Evolutionary conservation across 257 asterid genomes (phyloP).

Genomic region (Thymus mandschuricus): DNA sequence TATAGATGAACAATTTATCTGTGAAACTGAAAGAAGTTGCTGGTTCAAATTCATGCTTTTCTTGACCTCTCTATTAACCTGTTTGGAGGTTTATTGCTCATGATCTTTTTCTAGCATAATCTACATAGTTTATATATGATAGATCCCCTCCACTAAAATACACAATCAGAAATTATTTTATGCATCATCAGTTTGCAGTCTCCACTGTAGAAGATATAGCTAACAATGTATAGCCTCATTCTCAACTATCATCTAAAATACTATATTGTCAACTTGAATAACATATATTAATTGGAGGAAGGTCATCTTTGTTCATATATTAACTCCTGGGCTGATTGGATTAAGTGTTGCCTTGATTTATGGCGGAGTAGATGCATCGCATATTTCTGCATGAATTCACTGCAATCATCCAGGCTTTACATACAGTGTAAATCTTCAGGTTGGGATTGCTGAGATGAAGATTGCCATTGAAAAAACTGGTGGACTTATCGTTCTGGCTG

Average conservation of each 20-base stretch:
- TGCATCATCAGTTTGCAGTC: neutral
- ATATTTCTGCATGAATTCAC: conserved; percentile 7
- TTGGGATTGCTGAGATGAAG: conserved; percentile 99
- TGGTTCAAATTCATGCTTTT: neutral
- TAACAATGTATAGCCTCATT: neutral
- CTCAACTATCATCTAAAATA: conserved; percentile 13
- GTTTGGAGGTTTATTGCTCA: neutral
- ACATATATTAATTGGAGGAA: neutral
- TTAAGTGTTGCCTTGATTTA: conserved; percentile 17
- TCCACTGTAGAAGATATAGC: neutral
- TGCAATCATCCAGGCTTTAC: conserved; percentile 26
- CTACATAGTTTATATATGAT: neutral
- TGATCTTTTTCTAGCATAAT: conserved; percentile 8
- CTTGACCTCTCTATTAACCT: conserved; percentile 5
- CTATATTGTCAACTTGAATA: neutral
- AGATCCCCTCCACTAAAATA: neutral
- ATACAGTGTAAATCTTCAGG: conserved; percentile 50
- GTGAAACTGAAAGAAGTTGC: conserved; percentile 7
- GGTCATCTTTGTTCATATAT: conserved; percentile 1
- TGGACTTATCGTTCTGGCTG: conserved; percentile 91
- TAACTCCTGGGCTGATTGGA: conserved; percentile 7
- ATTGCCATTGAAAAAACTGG: conserved; percentile 96
- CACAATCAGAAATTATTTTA: neutral
- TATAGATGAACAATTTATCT: conserved; percentile 25
- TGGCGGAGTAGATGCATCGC: conserved; percentile 26